Evolutionary conservation across 768 basidiomycete genomes (phyloP), one percentile per base, ranked within the genome.

Genomic region (Guyanaporus albipodus): DNA sequence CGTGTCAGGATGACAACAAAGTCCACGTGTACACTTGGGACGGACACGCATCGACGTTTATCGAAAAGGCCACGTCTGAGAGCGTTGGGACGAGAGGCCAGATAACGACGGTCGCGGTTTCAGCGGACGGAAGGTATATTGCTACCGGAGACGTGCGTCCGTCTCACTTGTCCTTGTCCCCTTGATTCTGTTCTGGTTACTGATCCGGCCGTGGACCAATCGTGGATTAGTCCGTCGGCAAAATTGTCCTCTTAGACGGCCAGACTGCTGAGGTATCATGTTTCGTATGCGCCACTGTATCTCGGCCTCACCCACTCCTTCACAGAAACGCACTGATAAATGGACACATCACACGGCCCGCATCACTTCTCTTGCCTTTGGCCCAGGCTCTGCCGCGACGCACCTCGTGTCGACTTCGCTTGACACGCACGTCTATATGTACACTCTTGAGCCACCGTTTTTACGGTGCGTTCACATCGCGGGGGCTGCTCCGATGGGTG

Each of bases 391-490:
- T 7, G 55, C 78, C 6, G 12, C 47, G 36, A 74, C 75, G 50
- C 82, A 93, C 59, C 78, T 87, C 52, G 93, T 83, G 10, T 92
- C 91, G 4, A 92, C 86, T 10, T 90, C 91, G 17, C 75, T 95
- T n/a, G 95, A 98, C 63, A 94, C 93, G 24, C 80, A 91, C 54
- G 80, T 95, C 5, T 96, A 92, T 59, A 69, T 97, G 21, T 97
- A 89, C 82, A 83, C 84, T 53, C 80, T 91, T 24, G 70, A 70
- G 35, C 77, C 80, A 59, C 82, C 85, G 8, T 68, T 80, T 64
- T 56, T 53, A 19, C 82, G 77, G 66, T 88, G 87, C 54, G 80
- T 92, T 28, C 76, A 83, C 22, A 83, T 97, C 63, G 85, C 83
- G 73, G 92, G 92, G 50, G 91, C 89, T 1, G 82, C 82, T 29